Conservation (phyloP, 768 basidiomycete species). For the Phylloporus sp. region DNA sequence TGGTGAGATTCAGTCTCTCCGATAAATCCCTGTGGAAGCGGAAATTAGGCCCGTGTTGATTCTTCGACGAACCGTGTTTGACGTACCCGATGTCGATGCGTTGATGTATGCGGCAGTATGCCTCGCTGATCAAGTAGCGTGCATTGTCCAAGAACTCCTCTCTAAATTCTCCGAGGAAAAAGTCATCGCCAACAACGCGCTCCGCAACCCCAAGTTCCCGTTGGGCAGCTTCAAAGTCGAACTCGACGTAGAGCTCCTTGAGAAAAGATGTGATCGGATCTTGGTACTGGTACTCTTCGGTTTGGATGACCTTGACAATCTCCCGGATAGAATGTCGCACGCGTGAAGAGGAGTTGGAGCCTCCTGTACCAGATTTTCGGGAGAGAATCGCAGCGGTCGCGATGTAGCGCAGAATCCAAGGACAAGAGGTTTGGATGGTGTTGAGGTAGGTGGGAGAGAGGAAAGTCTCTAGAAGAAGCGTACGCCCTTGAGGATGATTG, state of each 20-base stretch:
- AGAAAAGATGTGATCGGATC: constrained; percentile 93
- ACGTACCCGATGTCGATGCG: constrained; percentile 80
- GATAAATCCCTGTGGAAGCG: constrained; percentile 68
- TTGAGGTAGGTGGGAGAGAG: constrained; percentile 95
- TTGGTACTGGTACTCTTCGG: constrained; percentile 92
- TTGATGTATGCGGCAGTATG: constrained; percentile 96
- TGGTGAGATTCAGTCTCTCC: constrained; percentile 86
- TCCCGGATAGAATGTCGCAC: constrained; percentile 87
- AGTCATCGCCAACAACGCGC: constrained; percentile 83
- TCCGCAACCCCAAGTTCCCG: constrained; percentile 72
- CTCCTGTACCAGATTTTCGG: constrained; percentile 59
- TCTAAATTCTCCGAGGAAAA: constrained; percentile 86
- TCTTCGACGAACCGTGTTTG: neutral
- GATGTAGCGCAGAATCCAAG: constrained; percentile 94
- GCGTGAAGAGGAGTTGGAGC: constrained; percentile 52
- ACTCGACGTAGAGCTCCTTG: constrained; percentile 90
- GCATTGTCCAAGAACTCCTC: constrained; percentile 98
- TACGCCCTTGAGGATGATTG: constrained; percentile 89
- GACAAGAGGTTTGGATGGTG: constrained; percentile 93
- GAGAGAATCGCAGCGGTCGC: constrained; percentile 90
- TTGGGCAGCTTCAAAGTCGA: constrained; percentile 95
- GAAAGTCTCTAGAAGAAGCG: constrained; percentile 93
- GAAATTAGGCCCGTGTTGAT: neutral
- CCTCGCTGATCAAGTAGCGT: constrained; percentile 92
- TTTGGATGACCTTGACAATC: constrained; percentile 89